These are phyloP conservation scores for Solanum okadae DNA, from an alignment of 257 asterid species.

Conservation along the genomic window DNA sequence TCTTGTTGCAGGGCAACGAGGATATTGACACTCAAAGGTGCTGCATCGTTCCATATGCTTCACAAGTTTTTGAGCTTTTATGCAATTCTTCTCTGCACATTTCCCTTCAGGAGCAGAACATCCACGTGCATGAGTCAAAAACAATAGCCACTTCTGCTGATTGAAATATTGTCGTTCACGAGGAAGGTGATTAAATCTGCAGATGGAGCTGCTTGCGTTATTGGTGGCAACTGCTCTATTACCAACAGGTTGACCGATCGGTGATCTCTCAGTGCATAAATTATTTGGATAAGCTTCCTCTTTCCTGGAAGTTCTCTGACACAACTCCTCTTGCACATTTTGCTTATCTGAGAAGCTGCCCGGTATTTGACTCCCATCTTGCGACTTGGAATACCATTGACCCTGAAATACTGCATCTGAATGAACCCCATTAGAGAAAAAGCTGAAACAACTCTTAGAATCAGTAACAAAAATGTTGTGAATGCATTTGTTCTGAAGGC, in stretches of 20 bases:
- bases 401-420: slow-evolving; percentile 37
- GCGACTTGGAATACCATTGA: slow-evolving; percentile 57
- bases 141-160: slow-evolving; percentile 81
- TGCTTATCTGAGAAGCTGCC: slow-evolving; percentile 35
- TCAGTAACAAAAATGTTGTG: slow-evolving; percentile 44
- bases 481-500: slow-evolving; percentile 54
- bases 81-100: slow-evolving; percentile 61
- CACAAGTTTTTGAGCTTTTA: slow-evolving; percentile 53
- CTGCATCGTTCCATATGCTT: slow-evolving; percentile 60
- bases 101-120: slow-evolving; percentile 81
- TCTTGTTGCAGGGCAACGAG: slow-evolving; percentile 57
- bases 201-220: slow-evolving; percentile 20
- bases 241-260: slow-evolving; percentile 36
- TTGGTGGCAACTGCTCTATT: slow-evolving; percentile 39
- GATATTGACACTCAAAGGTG: slow-evolving; percentile 34
- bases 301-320: slow-evolving; percentile 42
- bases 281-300: slow-evolving; percentile 63
- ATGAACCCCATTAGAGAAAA: slow-evolving; percentile 42
- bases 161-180: slow-evolving; percentile 54
- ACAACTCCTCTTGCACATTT: slow-evolving; percentile 40
- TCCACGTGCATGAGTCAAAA: slow-evolving; percentile 81
- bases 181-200: slow-evolving; percentile 30
- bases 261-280: slow-evolving; percentile 56
- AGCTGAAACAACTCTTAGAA: slow-evolving; percentile 26
- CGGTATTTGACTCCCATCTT: slow-evolving; percentile 39